Evolutionary conservation across 2,329 filamentous ascomycete genomes (phyloP).

Genomic region (Gaeumannomyces tritici): DNA sequence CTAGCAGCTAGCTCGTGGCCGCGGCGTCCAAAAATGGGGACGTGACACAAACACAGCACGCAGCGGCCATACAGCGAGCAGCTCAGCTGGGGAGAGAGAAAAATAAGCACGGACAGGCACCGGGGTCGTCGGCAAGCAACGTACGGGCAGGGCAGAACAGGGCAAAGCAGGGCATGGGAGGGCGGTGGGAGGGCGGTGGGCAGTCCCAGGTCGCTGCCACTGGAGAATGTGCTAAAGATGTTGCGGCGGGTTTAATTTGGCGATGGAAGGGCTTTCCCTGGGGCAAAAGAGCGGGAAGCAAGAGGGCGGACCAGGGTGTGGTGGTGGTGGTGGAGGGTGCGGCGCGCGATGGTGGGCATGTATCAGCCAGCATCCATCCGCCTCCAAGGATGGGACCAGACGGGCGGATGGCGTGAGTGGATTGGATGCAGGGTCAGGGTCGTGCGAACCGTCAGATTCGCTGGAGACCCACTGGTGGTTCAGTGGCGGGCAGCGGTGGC

Average conservation of each 20-base stretch:
- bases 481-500: too few relatives aligned
- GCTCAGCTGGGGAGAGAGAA: too few relatives aligned
- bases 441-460: background rate
- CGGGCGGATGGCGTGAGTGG: background rate
- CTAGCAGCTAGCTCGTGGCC: background rate
- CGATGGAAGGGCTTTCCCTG: background rate
- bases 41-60: background rate
- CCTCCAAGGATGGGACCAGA: background rate
- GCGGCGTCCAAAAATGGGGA: background rate
- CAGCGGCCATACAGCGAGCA: background rate
- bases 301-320: background rate
- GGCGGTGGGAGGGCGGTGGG: too few relatives aligned
- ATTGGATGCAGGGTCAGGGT: background rate
- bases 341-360: background rate
- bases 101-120: too few relatives aligned
- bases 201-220: background rate
- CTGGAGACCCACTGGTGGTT: too few relatives aligned
- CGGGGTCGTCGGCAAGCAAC: too few relatives aligned
- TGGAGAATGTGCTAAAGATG: background rate
- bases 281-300: background rate
- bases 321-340: background rate
- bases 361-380: background rate
- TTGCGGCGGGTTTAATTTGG: background rate
- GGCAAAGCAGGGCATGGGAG: too few relatives aligned
- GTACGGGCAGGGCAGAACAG: too few relatives aligned